phyloP scores from a whole-genome alignment of 1,284 basidiomycete genomes.

The Sutorius eximius region DNA sequence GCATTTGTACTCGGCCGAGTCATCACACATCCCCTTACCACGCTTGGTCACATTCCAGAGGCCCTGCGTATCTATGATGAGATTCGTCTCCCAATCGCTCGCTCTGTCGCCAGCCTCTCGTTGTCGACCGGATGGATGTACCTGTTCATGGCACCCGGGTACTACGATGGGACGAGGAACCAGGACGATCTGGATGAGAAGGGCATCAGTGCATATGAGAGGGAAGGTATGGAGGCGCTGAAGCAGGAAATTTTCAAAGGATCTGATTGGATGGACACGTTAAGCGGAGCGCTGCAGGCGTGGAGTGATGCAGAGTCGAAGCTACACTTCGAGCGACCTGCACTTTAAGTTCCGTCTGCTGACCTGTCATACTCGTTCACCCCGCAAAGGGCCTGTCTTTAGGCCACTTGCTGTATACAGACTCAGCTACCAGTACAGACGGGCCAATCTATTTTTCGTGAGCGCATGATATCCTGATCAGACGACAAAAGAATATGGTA shows the following conservation, averaged over 20 bases:
- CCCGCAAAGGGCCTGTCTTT: too few relatives aligned
- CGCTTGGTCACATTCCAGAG: slow-evolving; percentile 17
- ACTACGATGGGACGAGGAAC: slow-evolving; percentile 23
- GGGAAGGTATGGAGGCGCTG: slow-evolving; percentile 11
- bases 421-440: too few relatives aligned
- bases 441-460: too few relatives aligned
- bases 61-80: slow-evolving; percentile 34
- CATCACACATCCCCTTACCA: slow-evolving; percentile 28
- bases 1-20: slow-evolving; percentile 37
- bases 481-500: too few relatives aligned
- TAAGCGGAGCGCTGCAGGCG: not conserved
- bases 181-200: slow-evolving; percentile 12
- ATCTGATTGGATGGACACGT: slow-evolving; percentile 2
- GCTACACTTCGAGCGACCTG: not conserved
- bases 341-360: too few relatives aligned
- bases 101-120: slow-evolving; percentile 12
- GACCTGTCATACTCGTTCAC: too few relatives aligned
- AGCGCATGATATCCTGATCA: too few relatives aligned
- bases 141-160: slow-evolving; percentile 13
- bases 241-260: slow-evolving; percentile 3
- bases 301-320: slow-evolving; percentile 18
- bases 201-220: slow-evolving; percentile 15
- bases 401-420: too few relatives aligned
- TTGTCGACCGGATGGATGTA: slow-evolving; percentile 14
- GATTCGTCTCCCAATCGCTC: slow-evolving; percentile 27